Evolutionary conservation across 345 rosid species (phyloP), one percentile per base, ranked within the genome.

Genomic region (Gynandropsis gynandra): DNA sequence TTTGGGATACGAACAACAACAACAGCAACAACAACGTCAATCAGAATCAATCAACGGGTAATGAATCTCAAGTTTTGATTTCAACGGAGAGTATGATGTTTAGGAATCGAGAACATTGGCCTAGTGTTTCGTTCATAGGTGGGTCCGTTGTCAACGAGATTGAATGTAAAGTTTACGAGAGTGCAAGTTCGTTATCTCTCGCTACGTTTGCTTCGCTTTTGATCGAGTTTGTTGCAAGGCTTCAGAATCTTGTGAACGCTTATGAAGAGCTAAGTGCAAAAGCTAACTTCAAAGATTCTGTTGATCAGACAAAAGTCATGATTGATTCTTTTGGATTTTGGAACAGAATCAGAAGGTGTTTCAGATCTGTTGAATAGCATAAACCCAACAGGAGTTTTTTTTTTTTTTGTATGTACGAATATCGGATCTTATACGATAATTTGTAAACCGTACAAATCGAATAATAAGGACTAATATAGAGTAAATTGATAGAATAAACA

Each of bases 201-300:
- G 93, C 95, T 1, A 89, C 97, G 13, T 89, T 85, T 56, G 63
- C 89, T 3, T 85, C 93, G 3, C 80, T 89, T 39, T 50, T 85
- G 64, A 80, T 88, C 38, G 95, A 88, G 74, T 88, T 88, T 52
- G 95, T 79, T 14, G 97, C 97, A 0, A 82, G 97, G 78, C 86
- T 85, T 14, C 95, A 82, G 55, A 85, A 88, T 35, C 76, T 88
- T 16, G 80, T 77, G 40, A 80, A 76, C 9, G 79, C 74, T 6
- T 85, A 76, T 47, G 50, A 80, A 62, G 87, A 82, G 59, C 81
- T 88, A 4, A 68, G 89, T 42, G 77, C 73, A 63, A 77, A 64
- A 63, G 95, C 97, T 7, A 70, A 69, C 14, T 87, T 87, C 49
- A 72, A 73, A 70, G 82, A 72, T 11, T 70, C 70, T 9, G 42